Base-by-base conservation (phyloP, 352 stramenopile species). In the Phytophthora sojae region DNA sequence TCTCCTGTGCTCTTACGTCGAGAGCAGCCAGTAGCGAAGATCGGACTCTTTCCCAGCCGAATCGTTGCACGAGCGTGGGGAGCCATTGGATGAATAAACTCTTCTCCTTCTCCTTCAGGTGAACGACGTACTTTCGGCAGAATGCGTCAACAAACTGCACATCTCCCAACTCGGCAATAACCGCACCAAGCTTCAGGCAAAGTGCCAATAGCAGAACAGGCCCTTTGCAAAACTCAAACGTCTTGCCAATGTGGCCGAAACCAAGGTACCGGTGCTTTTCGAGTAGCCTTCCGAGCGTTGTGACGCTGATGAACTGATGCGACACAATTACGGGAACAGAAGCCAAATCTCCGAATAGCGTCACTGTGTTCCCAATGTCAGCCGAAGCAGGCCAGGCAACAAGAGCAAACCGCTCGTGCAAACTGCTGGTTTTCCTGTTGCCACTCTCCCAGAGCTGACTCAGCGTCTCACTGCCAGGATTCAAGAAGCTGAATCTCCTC, bases 111-210 rank as follows among this genome's bases (percentile, higher is more conserved):
- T 63, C 37, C 17, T 57, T 57, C 42, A 69, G 42, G 5, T 35
- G 42, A 15, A 32, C 6, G 12, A 69, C 56, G 25, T 47, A 69
- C 44, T 62, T 63, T 6, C 29, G 49, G 21, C 58, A 45, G 15
- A 69, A 69, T 8, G 23, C 23, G 11, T 21, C 14, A 21, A 17
- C 42, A 19, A 49, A 17, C 15, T 4, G 3, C 42, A 21, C 42
- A 49, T 49, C 42, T 21, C 42, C 42, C 15, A 51, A 39, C 6
- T 52, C 53, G 3, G 39, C 9, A 12, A 62, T 69, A 25, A 32
- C 53, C 35, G 37, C 49, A 26, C 53, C 42, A 5, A 69, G 15
- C 15, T 69, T 63, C 23, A 39, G 62, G 15, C 53, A 69, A 54
- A 69, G 35, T 12, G 42, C 3, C 21, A 69, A 42, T 2, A 57